Evolutionary conservation across 176 grass and related monocot genomes (phyloP).

Genomic region (Eragrostis curvula): DNA sequence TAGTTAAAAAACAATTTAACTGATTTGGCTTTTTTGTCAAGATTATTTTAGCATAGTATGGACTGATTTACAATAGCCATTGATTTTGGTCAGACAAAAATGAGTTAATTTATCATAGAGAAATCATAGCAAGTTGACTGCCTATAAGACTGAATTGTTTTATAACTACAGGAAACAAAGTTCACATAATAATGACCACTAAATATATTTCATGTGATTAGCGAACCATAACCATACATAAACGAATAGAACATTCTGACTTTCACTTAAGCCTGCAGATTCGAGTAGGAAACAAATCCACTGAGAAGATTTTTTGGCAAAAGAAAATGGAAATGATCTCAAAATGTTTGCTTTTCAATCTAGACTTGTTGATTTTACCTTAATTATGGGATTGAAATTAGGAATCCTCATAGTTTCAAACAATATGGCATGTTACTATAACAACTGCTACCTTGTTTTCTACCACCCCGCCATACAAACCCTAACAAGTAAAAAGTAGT

Average conservation of each 20-base stretch:
- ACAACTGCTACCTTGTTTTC: slow-evolving; percentile 20
- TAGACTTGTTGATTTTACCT: slow-evolving; percentile 2
- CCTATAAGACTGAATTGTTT: neutral
- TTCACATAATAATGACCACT: neutral
- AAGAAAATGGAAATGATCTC: neutral
- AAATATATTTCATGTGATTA: neutral
- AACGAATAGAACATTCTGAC: neutral
- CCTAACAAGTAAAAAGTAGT: slow-evolving; percentile 30
- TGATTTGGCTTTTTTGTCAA: neutral
- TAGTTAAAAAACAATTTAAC: neutral
- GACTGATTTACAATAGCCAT: slow-evolving; percentile 9
- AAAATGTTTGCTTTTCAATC: slow-evolving; percentile 17
- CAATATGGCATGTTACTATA: neutral
- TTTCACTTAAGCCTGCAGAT: neutral
- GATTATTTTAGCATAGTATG: neutral
- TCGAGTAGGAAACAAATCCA: slow-evolving; percentile 13
- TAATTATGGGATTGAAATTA: slow-evolving; percentile 24
- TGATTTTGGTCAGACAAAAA: neutral
- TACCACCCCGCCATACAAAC: neutral
- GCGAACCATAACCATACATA: slow-evolving; percentile 2
- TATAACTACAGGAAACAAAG: neutral
- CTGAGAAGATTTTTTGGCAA: neutral
- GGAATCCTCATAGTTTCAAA: slow-evolving; percentile 7
- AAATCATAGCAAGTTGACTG: slow-evolving; percentile 19
- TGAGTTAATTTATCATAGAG: neutral